Conservation (phyloP, 768 basidiomycete genomes). For the Russula abietina region DNA sequence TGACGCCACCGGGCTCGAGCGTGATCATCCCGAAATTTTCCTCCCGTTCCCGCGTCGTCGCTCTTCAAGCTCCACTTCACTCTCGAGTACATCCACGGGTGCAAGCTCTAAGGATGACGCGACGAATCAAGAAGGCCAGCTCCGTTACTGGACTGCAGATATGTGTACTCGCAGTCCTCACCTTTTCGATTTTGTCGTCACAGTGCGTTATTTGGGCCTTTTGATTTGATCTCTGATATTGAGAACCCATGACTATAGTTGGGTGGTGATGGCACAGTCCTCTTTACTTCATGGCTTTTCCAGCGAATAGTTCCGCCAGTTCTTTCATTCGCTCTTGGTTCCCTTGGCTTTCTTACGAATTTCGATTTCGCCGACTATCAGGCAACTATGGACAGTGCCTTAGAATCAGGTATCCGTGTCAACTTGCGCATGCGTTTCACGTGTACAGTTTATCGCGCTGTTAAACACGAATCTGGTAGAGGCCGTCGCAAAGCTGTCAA, state of each 20-base stretch:
- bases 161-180: slow-evolving; percentile 92
- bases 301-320: slow-evolving; percentile 98
- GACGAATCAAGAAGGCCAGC: slow-evolving; percentile 71
- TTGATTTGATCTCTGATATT: neutral
- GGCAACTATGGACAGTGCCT: slow-evolving; percentile 76
- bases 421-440: slow-evolving; percentile 99
- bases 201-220: slow-evolving; percentile 48
- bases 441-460: slow-evolving; percentile 94
- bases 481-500: slow-evolving; percentile 74
- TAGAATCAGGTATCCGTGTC: slow-evolving; percentile 92
- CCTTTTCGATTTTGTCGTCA: slow-evolving; percentile 95
- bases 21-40: slow-evolving; percentile 85
- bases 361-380: slow-evolving; percentile 89
- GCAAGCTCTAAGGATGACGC: slow-evolving; percentile 39
- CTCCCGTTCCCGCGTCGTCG: slow-evolving; percentile 69
- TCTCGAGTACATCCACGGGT: slow-evolving; percentile 51
- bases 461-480: slow-evolving; percentile 60
- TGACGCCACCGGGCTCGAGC: slow-evolving; percentile 83
- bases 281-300: slow-evolving; percentile 99
- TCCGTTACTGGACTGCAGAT: slow-evolving; percentile 94
- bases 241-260: slow-evolving; percentile 47
- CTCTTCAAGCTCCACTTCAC: slow-evolving; percentile 58
- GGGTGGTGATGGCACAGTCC: slow-evolving; percentile 95
- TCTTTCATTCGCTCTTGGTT: slow-evolving; percentile 93
- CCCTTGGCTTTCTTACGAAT: slow-evolving; percentile 94